Percentiles rank a stretch among this genome's conserved stretches.
Conservation (phyloP, 139 green algal species). For the Spirogloea muscicola region DNA sequence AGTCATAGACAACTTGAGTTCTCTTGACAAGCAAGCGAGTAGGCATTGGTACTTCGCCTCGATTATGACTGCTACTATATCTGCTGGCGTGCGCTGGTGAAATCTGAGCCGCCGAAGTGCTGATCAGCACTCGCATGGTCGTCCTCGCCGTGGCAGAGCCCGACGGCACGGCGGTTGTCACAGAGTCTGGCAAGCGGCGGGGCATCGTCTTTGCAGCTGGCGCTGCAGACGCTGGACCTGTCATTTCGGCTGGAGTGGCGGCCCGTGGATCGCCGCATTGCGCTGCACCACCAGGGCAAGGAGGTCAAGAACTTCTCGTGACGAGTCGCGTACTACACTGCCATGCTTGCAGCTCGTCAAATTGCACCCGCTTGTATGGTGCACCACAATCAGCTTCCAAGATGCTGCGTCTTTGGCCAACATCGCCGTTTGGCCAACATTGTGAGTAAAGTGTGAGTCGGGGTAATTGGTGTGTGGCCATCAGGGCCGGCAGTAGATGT, state of each 20-base stretch:
- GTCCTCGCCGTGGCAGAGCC: too few relatives aligned
- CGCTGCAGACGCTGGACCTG: constrained; percentile 13
- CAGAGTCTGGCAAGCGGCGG: neutral
- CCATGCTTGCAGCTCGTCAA: too few relatives aligned
- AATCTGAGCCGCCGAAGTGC: neutral
- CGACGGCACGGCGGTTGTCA: neutral
- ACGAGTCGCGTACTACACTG: too few relatives aligned
- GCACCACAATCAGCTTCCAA: too few relatives aligned
- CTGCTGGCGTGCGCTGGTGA: neutral
- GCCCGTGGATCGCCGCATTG: neutral
- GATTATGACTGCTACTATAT: neutral
- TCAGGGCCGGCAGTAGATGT: too few relatives aligned
- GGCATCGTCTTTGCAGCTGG: neutral
- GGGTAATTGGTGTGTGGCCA: too few relatives aligned
- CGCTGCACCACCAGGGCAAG: neutral
- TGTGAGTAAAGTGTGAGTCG: too few relatives aligned
- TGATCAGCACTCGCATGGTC: neutral
- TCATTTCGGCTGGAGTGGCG: neutral
- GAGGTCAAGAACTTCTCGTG: constrained; percentile 1
- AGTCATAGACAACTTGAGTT: too few relatives aligned
- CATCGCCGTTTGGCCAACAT: too few relatives aligned
- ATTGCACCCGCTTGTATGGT: too few relatives aligned
- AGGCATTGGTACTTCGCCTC: neutral
- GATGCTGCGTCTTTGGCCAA: too few relatives aligned
- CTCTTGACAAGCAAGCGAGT: neutral